phyloP scores from a whole-genome alignment of 2,329 filamentous ascomycete genomes.

The Fusarium longipes region DNA sequence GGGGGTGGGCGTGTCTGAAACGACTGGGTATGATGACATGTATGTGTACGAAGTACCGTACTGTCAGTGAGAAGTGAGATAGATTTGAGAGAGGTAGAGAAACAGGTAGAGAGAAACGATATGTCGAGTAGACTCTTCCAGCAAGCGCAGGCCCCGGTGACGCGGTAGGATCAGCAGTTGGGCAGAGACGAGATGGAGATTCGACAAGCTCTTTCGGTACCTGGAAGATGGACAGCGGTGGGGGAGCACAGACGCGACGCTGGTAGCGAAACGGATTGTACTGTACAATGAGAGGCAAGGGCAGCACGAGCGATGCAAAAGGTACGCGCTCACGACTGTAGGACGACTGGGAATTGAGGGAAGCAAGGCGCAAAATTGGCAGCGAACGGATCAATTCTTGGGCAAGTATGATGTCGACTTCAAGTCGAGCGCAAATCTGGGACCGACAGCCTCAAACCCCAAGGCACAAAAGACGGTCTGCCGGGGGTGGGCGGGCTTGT shows the following conservation, averaged over 20 bases:
- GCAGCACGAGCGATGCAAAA: conserved; percentile 9
- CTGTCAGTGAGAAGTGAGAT: conserved; percentile 38
- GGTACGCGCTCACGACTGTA: conserved; percentile 32
- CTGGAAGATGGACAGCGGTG: conserved; percentile 42
- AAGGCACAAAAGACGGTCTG: conserved; percentile 48
- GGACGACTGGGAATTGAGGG: conserved; percentile 22
- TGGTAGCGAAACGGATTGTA: conserved; percentile 36
- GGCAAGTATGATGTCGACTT: conserved; percentile 46
- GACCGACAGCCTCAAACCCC: conserved; percentile 42
- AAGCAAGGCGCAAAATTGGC: conserved; percentile 44
- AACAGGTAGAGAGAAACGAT: conserved; percentile 26
- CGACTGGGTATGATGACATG: conserved; percentile 48
- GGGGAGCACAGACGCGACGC: conserved; percentile 44
- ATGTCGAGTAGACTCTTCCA: conserved; percentile 38
- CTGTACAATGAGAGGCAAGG: conserved; percentile 22
- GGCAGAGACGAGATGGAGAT: conserved; percentile 46
- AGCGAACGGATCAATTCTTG: conserved; percentile 39
- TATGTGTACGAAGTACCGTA: conserved; percentile 44
- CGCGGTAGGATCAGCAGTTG: conserved; percentile 48
- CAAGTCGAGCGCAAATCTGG: conserved; percentile 40
- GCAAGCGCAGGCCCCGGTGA: conserved; percentile 41
- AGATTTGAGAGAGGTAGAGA: conserved; percentile 40
- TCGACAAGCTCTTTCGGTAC: conserved; percentile 44
- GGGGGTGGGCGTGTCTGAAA: conserved; percentile 49
- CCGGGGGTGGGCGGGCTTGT: conserved; percentile 43